Evolutionary conservation across 164 flowering plant species (phyloP), one percentile per base, ranked within the genome.

Genomic region (Litsea cubeba): DNA sequence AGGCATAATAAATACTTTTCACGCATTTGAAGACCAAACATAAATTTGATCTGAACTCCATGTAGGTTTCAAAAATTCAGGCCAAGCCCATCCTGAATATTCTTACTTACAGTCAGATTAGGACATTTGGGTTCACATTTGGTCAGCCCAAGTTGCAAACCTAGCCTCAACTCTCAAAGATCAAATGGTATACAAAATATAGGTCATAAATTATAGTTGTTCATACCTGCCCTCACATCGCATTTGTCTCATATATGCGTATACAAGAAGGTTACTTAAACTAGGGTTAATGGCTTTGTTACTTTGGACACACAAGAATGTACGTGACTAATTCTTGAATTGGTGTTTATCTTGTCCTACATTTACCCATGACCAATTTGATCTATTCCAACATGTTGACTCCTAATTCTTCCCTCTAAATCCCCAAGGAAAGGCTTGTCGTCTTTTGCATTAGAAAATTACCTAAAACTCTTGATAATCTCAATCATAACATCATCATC

Each of bases 401-500:
- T 57, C 54, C 30, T 72, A 20, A 26, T 72, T 67, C 63, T 72
- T 49, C 68, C 35, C 46, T 65, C 58, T 51, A 26, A 62, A 40
- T 35, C 62, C 50, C 50, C 69, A 30, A 62, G 35, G 32, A 63
- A 18, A 40, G 26, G 40, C 46, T 49, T 72, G 74, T 72, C 74
- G 32, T 72, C 66, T 32, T 58, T 23, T 12, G 51, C 68, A 22
- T 62, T 72, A 62, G 68, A 62, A 72, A 72, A 12, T 72, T n/a
- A 62, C 35, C 6, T 28, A 32, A 23, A 63, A 28, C 15, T 72
- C 40, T 25, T 22, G 68, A 62, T 63, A 72, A 72, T 64, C 68
- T 72, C 68, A 14, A 62, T 72, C 68, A 32, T 72, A 49, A 62
- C 74, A 25, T 72, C 74, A 72, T 18, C 66, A 32, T n/a, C 57